Conservation (phyloP, 2,329 filamentous ascomycete genomes). For the Aspergillus ochraceoroseus region DNA sequence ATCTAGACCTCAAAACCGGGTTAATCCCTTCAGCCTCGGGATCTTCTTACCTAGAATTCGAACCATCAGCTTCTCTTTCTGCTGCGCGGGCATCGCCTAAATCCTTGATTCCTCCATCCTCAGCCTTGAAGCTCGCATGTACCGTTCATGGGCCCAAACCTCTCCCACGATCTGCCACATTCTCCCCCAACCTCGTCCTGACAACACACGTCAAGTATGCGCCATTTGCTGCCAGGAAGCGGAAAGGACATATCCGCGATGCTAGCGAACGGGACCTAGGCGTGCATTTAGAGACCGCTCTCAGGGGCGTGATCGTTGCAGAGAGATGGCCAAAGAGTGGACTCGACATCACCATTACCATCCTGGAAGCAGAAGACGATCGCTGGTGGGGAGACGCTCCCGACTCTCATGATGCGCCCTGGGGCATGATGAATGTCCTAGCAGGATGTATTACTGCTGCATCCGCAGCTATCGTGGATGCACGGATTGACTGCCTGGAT, state of each 20-base stretch:
- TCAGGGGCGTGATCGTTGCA: slow-evolving; percentile 83
- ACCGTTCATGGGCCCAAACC: slow-evolving; percentile 91
- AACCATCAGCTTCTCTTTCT: slow-evolving; percentile 47
- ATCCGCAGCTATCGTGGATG: slow-evolving; percentile 86
- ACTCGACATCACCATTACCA: slow-evolving; percentile 88
- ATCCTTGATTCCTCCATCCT: slow-evolving; percentile 51
- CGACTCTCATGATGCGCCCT: slow-evolving; percentile 56
- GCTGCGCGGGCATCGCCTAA: slow-evolving; percentile 42
- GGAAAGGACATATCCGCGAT: slow-evolving; percentile 82
- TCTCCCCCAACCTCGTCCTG: slow-evolving; percentile 86
- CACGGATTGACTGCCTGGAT: slow-evolving; percentile 93
- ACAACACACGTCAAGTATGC: slow-evolving; percentile 95
- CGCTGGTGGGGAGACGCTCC: slow-evolving; percentile 57
- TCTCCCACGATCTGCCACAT: slow-evolving; percentile 80
- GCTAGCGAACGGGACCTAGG: slow-evolving; percentile 81
- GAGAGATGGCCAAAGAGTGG: slow-evolving; percentile 98
- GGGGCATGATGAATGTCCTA: slow-evolving; percentile 87
- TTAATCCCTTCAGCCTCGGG: slow-evolving; percentile 90
- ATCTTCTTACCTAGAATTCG: slow-evolving; percentile 63
- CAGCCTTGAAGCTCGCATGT: slow-evolving; percentile 83
- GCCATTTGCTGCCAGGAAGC: slow-evolving; percentile 78
- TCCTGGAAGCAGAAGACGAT: slow-evolving; percentile 89
- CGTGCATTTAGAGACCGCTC: slow-evolving; percentile 82
- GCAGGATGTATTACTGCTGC: slow-evolving; percentile 90
- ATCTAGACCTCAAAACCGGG: slow-evolving; percentile 79